Evolutionary conservation across 2,329 filamentous ascomycete genomes (phyloP).

Genomic region (Canariomyces notabilis): DNA sequence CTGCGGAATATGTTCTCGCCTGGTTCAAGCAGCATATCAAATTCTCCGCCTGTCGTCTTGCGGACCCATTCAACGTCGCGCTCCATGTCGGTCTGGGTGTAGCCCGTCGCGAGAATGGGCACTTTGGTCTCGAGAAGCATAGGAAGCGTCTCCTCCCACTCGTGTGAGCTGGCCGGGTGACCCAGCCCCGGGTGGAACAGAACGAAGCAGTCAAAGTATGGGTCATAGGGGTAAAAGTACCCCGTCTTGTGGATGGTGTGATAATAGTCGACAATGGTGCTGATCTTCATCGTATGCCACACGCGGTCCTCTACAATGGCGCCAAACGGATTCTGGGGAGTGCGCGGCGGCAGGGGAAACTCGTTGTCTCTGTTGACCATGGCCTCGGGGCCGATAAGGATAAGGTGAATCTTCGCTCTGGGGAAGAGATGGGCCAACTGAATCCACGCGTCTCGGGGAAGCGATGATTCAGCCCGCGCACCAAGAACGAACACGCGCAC

Average conservation of each 20-base stretch:
- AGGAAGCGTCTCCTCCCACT: constrained; percentile 90
- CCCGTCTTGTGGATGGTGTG: constrained; percentile 90
- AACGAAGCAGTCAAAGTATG: constrained; percentile 97
- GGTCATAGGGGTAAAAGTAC: constrained; percentile 90
- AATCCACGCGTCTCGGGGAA: constrained; percentile 89
- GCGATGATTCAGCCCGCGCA: constrained; percentile 92
- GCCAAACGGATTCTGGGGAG: constrained; percentile 82
- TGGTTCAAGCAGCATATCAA: constrained; percentile 85
- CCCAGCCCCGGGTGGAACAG: constrained; percentile 95
- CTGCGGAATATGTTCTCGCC: constrained; percentile 94
- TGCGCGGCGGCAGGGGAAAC: constrained; percentile 83
- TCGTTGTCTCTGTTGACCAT: constrained; percentile 93
- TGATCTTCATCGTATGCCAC: constrained; percentile 87
- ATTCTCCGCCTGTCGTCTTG: constrained; percentile 80
- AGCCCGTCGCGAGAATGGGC: constrained; percentile 89
- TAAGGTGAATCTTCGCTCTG: constrained; percentile 79
- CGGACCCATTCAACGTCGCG: constrained; percentile 87
- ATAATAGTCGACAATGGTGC: constrained; percentile 96
- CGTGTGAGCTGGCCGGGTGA: constrained; percentile 85
- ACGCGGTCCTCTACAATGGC: constrained; percentile 91
- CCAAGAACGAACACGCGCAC: constrained; percentile 90
- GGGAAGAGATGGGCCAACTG: constrained; percentile 94
- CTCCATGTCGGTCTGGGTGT: constrained; percentile 92
- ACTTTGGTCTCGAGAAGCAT: constrained; percentile 91
- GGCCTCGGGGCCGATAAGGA: constrained; percentile 93